phyloP scores from a whole-genome alignment of 805 yeast species.

The Suhomyces kilbournensis region DNA sequence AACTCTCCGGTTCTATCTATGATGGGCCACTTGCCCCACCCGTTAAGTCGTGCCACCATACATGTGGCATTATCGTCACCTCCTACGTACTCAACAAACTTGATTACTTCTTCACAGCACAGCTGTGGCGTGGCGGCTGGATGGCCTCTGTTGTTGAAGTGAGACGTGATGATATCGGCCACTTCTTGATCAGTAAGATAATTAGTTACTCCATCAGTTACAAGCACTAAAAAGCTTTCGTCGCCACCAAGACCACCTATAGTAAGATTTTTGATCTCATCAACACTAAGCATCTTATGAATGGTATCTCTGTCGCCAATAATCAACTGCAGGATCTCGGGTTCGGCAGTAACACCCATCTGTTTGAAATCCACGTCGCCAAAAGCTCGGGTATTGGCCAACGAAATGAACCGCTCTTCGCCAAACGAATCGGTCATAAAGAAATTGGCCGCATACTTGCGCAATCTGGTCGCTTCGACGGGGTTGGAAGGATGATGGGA shows the following conservation, averaged over 20 bases:
- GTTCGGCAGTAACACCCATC: slow-evolving; percentile 88
- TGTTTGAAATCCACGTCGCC: slow-evolving; percentile 83
- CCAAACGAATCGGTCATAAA: slow-evolving; percentile 90
- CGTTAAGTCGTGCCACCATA: slow-evolving; percentile 68
- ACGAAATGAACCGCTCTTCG: slow-evolving; percentile 75
- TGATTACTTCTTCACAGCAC: slow-evolving; percentile 81
- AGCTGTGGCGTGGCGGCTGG: slow-evolving; percentile 75
- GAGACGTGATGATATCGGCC: slow-evolving; percentile 77
- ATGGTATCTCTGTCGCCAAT: slow-evolving; percentile 53
- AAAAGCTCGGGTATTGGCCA: slow-evolving; percentile 91
- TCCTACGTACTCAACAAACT: slow-evolving; percentile 80
- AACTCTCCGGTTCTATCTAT: slow-evolving; percentile 77
- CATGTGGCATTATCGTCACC: slow-evolving; percentile 98
- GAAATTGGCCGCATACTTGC: slow-evolving; percentile 56
- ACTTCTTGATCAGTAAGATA: slow-evolving; percentile 85
- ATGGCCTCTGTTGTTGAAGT: slow-evolving; percentile 61
- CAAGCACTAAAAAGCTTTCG: slow-evolving; percentile 78
- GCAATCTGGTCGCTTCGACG: slow-evolving; percentile 68
- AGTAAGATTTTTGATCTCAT: slow-evolving; percentile 34
- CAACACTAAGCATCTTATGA: slow-evolving; percentile 36
- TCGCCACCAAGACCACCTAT: slow-evolving; percentile 66
- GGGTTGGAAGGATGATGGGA: slow-evolving; percentile 88
- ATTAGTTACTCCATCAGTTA: slow-evolving; percentile 86
- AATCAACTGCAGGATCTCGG: slow-evolving; percentile 70
- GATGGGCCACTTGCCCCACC: slow-evolving; percentile 95